Percentiles rank a stretch among this genome's conserved stretches.
Conservation (phyloP, 495 filamentous ascomycete genomes). For the Lichenothelia convexa region DNA sequence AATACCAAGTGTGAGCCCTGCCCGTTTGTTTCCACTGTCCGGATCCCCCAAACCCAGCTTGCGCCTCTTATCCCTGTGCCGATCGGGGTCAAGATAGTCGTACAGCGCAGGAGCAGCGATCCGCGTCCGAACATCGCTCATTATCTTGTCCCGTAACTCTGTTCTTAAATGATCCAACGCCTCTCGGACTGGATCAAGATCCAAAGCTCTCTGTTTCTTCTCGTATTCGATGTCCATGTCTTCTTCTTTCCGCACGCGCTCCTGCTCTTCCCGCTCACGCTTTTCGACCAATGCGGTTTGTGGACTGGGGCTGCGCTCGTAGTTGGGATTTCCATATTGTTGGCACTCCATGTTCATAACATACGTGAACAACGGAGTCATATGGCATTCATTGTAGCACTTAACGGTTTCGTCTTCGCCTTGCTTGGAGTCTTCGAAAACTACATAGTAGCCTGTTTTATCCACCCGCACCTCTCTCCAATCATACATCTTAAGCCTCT, state of each 20-base stretch:
- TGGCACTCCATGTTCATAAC: conserved; percentile 81
- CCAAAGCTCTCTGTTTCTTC: conserved; percentile 60
- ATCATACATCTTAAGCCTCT: conserved; percentile 58
- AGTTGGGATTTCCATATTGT: conserved; percentile 45
- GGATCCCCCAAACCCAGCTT: conserved; percentile 61
- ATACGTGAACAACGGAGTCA: conserved; percentile 73
- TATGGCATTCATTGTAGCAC: conserved; percentile 55
- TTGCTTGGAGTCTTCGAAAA: conserved; percentile 55
- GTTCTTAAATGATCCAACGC: conserved; percentile 56
- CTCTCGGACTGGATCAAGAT: conserved; percentile 72
- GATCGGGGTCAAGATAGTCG: conserved; percentile 64
- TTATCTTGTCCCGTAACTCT: conserved; percentile 69
- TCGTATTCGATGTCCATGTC: conserved; percentile 70
- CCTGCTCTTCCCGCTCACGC: conserved; percentile 34
- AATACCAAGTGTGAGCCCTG: conserved; percentile 27
- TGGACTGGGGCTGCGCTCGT: conserved; percentile 44
- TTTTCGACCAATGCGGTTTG: conserved; percentile 32
- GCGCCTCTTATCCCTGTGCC: conserved; percentile 55
- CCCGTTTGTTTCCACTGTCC: conserved; percentile 29
- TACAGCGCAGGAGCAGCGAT: conserved; percentile 68
- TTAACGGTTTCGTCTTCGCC: conserved; percentile 65
- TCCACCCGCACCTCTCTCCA: conserved; percentile 68
- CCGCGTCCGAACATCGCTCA: conserved; percentile 69
- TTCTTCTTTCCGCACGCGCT: conserved; percentile 44
- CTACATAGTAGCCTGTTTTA: conserved; percentile 72